Percentiles rank a stretch among this genome's conserved stretches.
phyloP scores from a whole-genome alignment of 495 filamentous ascomycete genomes.

The Cudoniella acicularis region DNA sequence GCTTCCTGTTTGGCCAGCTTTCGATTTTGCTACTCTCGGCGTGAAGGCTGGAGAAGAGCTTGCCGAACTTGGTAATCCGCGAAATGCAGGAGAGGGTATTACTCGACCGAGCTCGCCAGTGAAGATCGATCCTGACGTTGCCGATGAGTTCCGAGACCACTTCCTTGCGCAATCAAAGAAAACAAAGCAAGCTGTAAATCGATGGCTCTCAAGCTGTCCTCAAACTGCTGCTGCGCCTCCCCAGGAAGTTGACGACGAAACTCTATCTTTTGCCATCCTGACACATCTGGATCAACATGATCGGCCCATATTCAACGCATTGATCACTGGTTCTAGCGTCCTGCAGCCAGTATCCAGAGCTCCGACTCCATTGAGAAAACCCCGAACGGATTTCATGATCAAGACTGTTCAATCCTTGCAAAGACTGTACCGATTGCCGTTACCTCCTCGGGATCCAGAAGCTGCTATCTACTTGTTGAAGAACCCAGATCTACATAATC shows the following conservation, averaged over 20 bases:
- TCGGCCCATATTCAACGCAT: constrained; percentile 70
- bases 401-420: constrained; percentile 74
- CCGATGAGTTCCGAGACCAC: constrained; percentile 83
- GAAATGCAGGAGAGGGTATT: constrained; percentile 30
- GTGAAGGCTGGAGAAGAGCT: constrained; percentile 44
- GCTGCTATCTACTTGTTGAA: constrained; percentile 84
- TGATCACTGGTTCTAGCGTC: constrained; percentile 65
- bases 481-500: constrained; percentile 75
- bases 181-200: constrained; percentile 77
- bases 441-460: constrained; percentile 76
- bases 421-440: constrained; percentile 72
- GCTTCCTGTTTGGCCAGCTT: constrained; percentile 83
- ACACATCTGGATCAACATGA: constrained; percentile 78
- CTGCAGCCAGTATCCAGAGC: constrained; percentile 50
- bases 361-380: constrained; percentile 52
- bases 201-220: constrained; percentile 77
- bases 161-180: constrained; percentile 86
- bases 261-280: constrained; percentile 84
- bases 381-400: constrained; percentile 63
- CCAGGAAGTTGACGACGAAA: constrained; percentile 87
- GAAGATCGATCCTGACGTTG: constrained; percentile 87
- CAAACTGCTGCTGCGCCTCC: constrained; percentile 68
- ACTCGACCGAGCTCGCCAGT: constrained; percentile 57
- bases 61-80: constrained; percentile 25
- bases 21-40: constrained; percentile 65